A percentile compares a stretch with the other conserved stretches of the same genome.
Evolutionary conservation across 164 flowering plant species (phyloP).

Genomic region (Magnolia sinica): DNA sequence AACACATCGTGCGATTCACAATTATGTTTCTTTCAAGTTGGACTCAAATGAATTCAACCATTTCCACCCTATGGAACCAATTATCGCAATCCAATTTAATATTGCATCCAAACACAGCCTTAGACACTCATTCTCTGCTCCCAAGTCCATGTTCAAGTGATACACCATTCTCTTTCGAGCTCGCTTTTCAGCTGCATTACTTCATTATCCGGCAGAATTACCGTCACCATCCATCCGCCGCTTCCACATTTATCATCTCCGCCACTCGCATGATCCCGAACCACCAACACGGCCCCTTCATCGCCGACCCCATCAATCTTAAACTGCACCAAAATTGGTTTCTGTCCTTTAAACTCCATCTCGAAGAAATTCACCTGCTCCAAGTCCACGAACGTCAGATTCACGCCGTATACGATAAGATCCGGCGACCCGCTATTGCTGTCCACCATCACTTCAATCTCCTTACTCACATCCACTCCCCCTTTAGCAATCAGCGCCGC

Average conservation of each 20-base stretch:
- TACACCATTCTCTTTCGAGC: constrained; percentile 36
- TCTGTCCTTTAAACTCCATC: constrained; percentile 46
- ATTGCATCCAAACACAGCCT: too few species aligned
- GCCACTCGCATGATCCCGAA: constrained; percentile 33
- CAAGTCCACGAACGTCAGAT: constrained; percentile 62
- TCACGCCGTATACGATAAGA: constrained; percentile 52
- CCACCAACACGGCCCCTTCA: constrained; percentile 63
- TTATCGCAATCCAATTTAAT: too few species aligned
- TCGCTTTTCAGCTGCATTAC: constrained; percentile 32
- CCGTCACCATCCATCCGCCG: constrained; percentile 37
- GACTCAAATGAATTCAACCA: too few species aligned
- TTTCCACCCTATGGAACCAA: too few species aligned
- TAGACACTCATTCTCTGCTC: not conserved
- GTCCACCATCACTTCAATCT: constrained; percentile 35
- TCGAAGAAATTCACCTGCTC: constrained; percentile 48
- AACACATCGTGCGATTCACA: too few species aligned
- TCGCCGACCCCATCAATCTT: constrained; percentile 58
- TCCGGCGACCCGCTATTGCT: constrained; percentile 38
- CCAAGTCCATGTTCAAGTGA: constrained; percentile 8
- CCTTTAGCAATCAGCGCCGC: constrained; percentile 33
- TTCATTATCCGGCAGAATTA: constrained; percentile 43
- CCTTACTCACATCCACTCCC: constrained; percentile 24
- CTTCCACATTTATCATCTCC: not conserved
- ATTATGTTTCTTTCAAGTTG: too few species aligned
- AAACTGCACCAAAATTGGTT: constrained; percentile 43